Conservation (phyloP, 2,329 filamentous ascomycete species). For the Colletotrichum spaethianum region DNA sequence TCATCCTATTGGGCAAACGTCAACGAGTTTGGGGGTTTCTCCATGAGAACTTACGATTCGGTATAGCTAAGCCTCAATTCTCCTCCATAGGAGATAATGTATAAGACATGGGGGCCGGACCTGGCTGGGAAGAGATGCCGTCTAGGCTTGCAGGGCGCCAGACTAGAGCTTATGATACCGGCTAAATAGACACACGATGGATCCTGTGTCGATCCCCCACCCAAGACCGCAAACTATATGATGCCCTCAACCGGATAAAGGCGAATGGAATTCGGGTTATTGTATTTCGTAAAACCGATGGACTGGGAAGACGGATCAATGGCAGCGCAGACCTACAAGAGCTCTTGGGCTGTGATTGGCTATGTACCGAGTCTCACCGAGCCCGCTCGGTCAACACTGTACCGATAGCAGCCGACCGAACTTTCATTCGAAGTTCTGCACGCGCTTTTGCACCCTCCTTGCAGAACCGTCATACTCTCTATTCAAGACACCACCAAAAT, state of each 20-base stretch:
- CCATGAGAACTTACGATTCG: background rate
- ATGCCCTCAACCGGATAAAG: background rate
- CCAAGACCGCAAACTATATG: background rate
- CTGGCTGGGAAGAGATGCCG: background rate
- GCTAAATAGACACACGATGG: constrained; percentile 2
- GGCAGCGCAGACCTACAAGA: too few species aligned
- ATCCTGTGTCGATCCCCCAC: background rate
- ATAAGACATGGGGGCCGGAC: too few species aligned
- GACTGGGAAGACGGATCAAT: background rate
- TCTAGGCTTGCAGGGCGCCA: background rate
- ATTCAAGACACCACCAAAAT: constrained; percentile 51
- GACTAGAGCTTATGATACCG: constrained; percentile 5
- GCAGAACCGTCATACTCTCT: background rate
- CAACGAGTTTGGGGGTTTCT: background rate
- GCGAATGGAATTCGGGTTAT: background rate
- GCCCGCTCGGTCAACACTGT: constrained; percentile 24
- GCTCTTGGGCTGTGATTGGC: constrained; percentile 7
- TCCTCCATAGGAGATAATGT: background rate
- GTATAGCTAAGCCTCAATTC: background rate
- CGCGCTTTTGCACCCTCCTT: background rate
- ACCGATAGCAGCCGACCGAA: constrained; percentile 31
- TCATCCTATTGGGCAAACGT: background rate
- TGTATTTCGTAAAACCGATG: background rate
- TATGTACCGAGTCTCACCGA: constrained; percentile 13
- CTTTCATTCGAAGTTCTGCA: background rate